phyloP scores from a whole-genome alignment of 257 asterid species.

The Haberlea rhodopensis region DNA sequence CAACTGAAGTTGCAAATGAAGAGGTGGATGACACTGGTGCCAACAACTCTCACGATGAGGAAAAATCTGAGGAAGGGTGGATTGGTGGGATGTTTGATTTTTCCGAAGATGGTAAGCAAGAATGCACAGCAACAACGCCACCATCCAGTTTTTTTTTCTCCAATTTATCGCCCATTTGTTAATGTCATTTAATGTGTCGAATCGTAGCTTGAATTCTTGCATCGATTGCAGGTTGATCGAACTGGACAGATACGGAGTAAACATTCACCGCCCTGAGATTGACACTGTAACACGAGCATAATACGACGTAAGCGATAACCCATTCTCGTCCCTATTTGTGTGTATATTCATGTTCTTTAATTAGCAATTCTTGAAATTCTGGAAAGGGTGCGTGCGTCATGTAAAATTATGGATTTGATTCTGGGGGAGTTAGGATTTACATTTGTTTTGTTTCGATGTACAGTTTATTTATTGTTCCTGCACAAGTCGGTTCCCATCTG shows the following conservation, averaged over 20 bases:
- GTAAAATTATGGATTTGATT: conserved; percentile 25
- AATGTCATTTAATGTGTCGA: neutral
- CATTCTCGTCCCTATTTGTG: conserved; percentile 19
- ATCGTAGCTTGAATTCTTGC: conserved; percentile 2
- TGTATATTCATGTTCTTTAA: conserved; percentile 33
- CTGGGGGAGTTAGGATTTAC: conserved; percentile 24
- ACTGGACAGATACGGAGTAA: conserved; percentile 17
- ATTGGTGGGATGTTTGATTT: conserved; percentile 63
- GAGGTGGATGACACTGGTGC: conserved; percentile 25
- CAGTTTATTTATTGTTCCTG: conserved; percentile 28
- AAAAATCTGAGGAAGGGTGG: conserved; percentile 58
- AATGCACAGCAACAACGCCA: neutral
- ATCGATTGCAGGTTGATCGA: conserved; percentile 34
- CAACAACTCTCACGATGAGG: conserved; percentile 30
- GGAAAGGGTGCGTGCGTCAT: conserved; percentile 24
- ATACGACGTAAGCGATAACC: conserved; percentile 18
- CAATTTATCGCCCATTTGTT: neutral
- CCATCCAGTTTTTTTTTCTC: conserved; percentile 10
- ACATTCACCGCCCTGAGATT: conserved; percentile 6
- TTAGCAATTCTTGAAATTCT: conserved; percentile 32
- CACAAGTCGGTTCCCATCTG: conserved; percentile 33
- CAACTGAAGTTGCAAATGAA: conserved; percentile 29
- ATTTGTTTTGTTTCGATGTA: conserved; percentile 34
- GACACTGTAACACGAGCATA: conserved; percentile 13
- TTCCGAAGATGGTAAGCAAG: conserved; percentile 51